These are phyloP conservation scores for Penicillium pulvis DNA, from an alignment of 495 filamentous ascomycete species.

Conservation along the genomic window DNA sequence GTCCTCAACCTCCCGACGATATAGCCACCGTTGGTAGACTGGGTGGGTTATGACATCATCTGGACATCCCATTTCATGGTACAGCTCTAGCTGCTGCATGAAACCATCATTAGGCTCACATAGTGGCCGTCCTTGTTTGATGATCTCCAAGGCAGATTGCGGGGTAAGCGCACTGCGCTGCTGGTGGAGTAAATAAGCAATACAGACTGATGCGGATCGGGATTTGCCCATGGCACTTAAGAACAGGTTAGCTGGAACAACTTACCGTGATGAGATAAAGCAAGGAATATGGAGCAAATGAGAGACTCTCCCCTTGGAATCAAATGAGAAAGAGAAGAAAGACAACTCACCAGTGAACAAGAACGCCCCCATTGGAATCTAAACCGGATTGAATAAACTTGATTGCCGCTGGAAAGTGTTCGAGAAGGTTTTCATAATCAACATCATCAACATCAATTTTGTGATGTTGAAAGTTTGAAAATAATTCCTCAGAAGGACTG, in stretches of 20 bases:
- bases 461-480: slow-evolving; percentile 68
- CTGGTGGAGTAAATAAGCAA: slow-evolving; percentile 82
- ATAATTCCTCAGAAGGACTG: slow-evolving; percentile 40
- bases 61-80: slow-evolving; percentile 80
- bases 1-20: slow-evolving; percentile 72
- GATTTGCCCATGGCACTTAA: slow-evolving; percentile 95
- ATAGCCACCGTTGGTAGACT: slow-evolving; percentile 87
- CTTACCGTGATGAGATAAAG: slow-evolving; percentile 33
- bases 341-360: slow-evolving; percentile 71
- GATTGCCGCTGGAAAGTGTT: slow-evolving; percentile 74
- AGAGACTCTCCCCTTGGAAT: not conserved
- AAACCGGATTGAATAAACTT: slow-evolving; percentile 84
- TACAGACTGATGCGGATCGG: slow-evolving; percentile 79
- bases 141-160: slow-evolving; percentile 70
- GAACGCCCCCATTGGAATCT: slow-evolving; percentile 68
- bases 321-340: slow-evolving; percentile 55
- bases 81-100: slow-evolving; percentile 84
- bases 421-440: slow-evolving; percentile 81
- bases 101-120: slow-evolving; percentile 89
- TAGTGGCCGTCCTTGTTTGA: slow-evolving; percentile 66
- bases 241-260: slow-evolving; percentile 44
- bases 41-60: slow-evolving; percentile 68
- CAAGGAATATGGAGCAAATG: not conserved
- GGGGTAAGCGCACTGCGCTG: slow-evolving; percentile 59
- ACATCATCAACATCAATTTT: slow-evolving; percentile 85